A percentile compares a stretch with the other conserved stretches of the same genome.
phyloP scores from a whole-genome alignment of 805 yeast species.

The Naumovozyma dairenensis region DNA sequence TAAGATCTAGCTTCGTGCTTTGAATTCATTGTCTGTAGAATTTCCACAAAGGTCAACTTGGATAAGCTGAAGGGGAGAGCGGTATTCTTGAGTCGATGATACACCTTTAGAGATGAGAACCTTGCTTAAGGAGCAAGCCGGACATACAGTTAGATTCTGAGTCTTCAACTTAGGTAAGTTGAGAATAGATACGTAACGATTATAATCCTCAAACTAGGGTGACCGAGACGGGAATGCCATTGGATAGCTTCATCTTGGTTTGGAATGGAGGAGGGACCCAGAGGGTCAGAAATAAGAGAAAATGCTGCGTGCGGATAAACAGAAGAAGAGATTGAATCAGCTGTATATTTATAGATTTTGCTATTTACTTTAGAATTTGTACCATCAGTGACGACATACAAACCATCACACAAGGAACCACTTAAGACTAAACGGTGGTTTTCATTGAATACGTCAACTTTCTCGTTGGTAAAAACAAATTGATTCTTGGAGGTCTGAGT shows the following conservation, averaged over 20 bases:
- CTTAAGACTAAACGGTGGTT: too few relatives aligned
- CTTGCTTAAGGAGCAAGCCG: too few relatives aligned
- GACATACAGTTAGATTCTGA: not conserved
- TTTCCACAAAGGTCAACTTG: slow-evolving; percentile 5
- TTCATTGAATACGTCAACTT: not conserved
- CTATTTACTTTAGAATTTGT: too few relatives aligned
- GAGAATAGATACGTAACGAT: not conserved
- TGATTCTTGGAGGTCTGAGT: not conserved
- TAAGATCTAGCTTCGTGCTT: not conserved
- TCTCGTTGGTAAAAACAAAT: not conserved
- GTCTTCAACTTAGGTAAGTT: not conserved
- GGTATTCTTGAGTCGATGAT: too few relatives aligned
- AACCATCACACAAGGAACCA: not conserved
- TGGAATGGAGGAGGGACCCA: too few relatives aligned
- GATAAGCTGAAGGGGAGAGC: slow-evolving; percentile 5
- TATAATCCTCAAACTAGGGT: not conserved
- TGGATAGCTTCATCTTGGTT: too few relatives aligned
- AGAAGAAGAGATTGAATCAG: too few relatives aligned
- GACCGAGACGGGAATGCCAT: slow-evolving; percentile 1
- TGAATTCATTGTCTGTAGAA: slow-evolving; percentile 1
- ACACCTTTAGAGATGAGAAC: not conserved
- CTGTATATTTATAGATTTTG: too few relatives aligned
- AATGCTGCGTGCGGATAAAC: too few relatives aligned
- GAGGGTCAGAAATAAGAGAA: too few relatives aligned
- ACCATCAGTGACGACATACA: too few relatives aligned